These are phyloP conservation scores for Rosa chinensis DNA, from an alignment of 306 rosid species.

Conservation along the genomic window DNA sequence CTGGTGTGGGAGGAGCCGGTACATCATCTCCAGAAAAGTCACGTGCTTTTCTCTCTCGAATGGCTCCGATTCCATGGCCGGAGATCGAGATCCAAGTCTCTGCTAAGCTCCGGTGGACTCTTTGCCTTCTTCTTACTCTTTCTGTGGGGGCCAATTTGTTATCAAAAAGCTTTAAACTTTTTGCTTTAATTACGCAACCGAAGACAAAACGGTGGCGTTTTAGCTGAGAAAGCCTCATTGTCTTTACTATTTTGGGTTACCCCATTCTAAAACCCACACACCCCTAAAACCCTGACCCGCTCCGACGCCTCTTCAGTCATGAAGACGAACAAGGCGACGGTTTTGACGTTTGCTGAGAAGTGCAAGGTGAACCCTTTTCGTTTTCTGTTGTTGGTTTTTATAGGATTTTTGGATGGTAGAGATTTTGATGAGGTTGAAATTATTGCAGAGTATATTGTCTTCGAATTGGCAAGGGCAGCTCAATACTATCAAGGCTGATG, in stretches of 20 bases:
- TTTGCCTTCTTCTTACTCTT: background rate
- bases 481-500: slow-evolving; percentile 80
- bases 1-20: slow-evolving; percentile 55
- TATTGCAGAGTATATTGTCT: slow-evolving; percentile 66
- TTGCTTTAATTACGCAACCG: no score
- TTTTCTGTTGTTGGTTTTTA: background rate
- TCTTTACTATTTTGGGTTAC: no score
- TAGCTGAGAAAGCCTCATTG: no score
- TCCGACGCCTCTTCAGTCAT: slow-evolving; percentile 9
- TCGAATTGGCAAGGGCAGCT: slow-evolving; percentile 86
- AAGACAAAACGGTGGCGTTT: no score
- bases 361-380: slow-evolving; percentile 58
- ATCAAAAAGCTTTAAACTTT: no score
- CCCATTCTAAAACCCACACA: background rate
- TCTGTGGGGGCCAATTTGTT: no score
- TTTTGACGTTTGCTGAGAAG: slow-evolving; percentile 67
- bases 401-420: background rate
- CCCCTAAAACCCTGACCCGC: background rate
- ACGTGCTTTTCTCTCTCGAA: slow-evolving; percentile 69
- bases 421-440: background rate
- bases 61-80: slow-evolving; percentile 3
- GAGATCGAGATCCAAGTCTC: background rate
- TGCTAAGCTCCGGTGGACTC: background rate
- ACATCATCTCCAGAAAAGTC: slow-evolving; percentile 64
- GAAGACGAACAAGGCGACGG: slow-evolving; percentile 54